Conservation (phyloP, 331 rosid species). For the Phaseolus coccineus region DNA sequence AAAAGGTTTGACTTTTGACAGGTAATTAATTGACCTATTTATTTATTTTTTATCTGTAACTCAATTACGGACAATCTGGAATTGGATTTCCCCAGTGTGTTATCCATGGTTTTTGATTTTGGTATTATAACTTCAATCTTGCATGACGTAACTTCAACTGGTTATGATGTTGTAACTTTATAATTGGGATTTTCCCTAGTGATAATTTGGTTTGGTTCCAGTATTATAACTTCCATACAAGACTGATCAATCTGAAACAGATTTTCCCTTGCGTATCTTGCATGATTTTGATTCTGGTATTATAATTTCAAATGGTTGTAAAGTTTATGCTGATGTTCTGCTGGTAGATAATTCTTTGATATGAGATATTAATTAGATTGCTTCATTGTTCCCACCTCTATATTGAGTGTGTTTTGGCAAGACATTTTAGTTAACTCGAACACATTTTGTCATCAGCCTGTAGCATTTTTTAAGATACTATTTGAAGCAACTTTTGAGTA, state of each 20-base stretch:
- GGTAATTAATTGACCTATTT: constrained; percentile 51
- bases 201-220: neutral
- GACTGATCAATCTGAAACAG: constrained; percentile 20
- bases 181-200: neutral
- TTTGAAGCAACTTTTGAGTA: neutral
- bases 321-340: too few species aligned
- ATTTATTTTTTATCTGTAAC: constrained; percentile 1
- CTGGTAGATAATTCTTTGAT: too few species aligned
- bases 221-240: neutral
- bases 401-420: neutral
- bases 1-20: constrained; percentile 96
- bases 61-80: neutral
- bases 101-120: constrained; percentile 40
- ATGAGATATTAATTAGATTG: too few species aligned
- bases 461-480: neutral
- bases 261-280: neutral
- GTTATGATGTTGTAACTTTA: neutral
- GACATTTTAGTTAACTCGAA: neutral
- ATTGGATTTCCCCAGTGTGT: constrained; percentile 6
- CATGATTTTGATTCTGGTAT: too few species aligned
- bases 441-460: too few species aligned
- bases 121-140: constrained; percentile 23
- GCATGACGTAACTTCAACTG: neutral
- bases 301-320: too few species aligned
- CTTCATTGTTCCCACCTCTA: too few species aligned